Conservation (phyloP, 331 rosid species). For the Acacia pycnantha region DNA sequence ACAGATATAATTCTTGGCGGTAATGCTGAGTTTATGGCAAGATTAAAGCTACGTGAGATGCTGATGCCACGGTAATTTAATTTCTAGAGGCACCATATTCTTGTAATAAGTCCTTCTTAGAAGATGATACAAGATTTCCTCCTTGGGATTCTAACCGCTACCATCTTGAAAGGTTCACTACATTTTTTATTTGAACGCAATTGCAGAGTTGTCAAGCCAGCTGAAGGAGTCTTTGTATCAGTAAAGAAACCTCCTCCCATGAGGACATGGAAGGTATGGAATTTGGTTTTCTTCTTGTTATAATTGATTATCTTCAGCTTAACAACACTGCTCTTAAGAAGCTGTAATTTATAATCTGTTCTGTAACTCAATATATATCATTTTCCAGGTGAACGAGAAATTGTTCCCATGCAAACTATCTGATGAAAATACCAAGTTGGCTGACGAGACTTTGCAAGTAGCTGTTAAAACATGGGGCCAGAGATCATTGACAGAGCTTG, state of each 20-base stretch:
- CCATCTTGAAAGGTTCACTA: conserved; percentile 21
- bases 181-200: conserved; percentile 31
- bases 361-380: conserved; percentile 28
- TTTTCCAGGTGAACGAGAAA: conserved; percentile 76
- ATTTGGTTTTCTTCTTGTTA: conserved; percentile 22
- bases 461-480: conserved; percentile 90
- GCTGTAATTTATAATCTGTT: neutral
- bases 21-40: conserved; percentile 97
- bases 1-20: conserved; percentile 99
- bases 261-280: conserved; percentile 86
- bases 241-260: conserved; percentile 81
- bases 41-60: conserved; percentile 93
- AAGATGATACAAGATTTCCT: neutral
- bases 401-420: conserved; percentile 89
- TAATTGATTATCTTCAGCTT: conserved; percentile 19
- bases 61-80: conserved; percentile 81
- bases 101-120: conserved; percentile 1
- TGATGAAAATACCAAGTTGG: conserved; percentile 54
- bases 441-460: conserved; percentile 75
- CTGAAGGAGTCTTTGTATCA: conserved; percentile 79
- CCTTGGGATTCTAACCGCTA: neutral
- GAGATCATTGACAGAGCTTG: conserved; percentile 90
- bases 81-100: neutral
- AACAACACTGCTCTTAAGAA: conserved; percentile 1
- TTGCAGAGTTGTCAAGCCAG: conserved; percentile 84